Evolutionary conservation across 352 stramenopile species (phyloP).

Genomic region (Phytopythium montanum): DNA sequence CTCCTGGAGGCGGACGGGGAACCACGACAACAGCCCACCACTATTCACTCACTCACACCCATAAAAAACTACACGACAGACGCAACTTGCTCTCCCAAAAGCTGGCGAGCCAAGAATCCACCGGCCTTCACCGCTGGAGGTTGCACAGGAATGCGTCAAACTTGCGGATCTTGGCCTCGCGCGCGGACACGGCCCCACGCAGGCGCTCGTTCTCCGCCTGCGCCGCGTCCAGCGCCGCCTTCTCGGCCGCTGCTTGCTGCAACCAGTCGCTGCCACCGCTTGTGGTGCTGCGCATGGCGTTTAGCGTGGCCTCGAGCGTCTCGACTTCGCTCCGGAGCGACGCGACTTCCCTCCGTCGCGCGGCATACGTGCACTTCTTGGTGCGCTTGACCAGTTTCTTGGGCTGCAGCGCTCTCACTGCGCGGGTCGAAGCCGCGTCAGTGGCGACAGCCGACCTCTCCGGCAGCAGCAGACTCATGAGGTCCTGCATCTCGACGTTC

Average conservation of each 20-base stretch:
- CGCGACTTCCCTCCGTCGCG: slow-evolving; percentile 46
- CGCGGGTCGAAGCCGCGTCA: slow-evolving; percentile 6
- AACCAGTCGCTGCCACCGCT: slow-evolving; percentile 10
- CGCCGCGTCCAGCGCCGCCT: slow-evolving; percentile 21
- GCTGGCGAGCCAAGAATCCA: not conserved
- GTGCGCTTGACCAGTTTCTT: slow-evolving; percentile 31
- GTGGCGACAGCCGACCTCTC: slow-evolving; percentile 4
- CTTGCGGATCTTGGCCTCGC: slow-evolving; percentile 41
- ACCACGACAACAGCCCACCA: too few relatives aligned
- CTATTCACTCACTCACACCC: too few relatives aligned
- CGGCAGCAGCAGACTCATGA: slow-evolving; percentile 30
- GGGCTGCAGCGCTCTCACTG: slow-evolving; percentile 3
- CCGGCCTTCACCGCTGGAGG: slow-evolving; percentile 5
- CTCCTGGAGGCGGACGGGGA: too few relatives aligned
- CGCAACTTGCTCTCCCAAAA: not conserved
- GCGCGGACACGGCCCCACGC: slow-evolving; percentile 28
- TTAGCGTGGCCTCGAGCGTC: slow-evolving; percentile 32
- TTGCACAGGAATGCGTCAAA: slow-evolving; percentile 25
- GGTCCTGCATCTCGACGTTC: slow-evolving; percentile 28
- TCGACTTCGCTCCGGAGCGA: slow-evolving; percentile 31
- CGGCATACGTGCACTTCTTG: slow-evolving; percentile 64
- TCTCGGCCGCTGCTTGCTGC: slow-evolving; percentile 22
- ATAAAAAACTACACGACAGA: not conserved
- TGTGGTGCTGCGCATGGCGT: slow-evolving; percentile 20
- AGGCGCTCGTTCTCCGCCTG: slow-evolving; percentile 44